Evolutionary conservation across 306 rosid species (phyloP), one percentile per base, ranked within the genome.

Genomic region (Phaseolus lunatus): DNA sequence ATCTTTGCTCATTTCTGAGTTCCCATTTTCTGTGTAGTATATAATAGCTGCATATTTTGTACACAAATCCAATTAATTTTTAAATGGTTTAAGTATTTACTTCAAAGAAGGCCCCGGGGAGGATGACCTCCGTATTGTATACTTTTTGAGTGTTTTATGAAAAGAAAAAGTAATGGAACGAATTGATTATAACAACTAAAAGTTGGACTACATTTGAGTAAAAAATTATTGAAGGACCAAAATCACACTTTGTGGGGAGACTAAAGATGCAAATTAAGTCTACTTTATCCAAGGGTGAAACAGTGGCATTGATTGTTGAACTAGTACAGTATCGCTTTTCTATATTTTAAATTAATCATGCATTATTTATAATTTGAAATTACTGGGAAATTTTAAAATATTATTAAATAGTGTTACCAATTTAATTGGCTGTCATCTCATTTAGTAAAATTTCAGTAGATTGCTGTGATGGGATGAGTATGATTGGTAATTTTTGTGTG

Each of bases 291-390:
- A 15, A 18, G 15, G 7, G 9, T 33, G 26, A 14, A n/a, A 5
- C 57, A 26, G 4, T 70, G 45, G 3, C 2, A 10, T 23, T 70
- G 73, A 67, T 67, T 9, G 57, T 16, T 67, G 59, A 69, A 47
- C n/a, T 26, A 47, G 1, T 70, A 29, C 4, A n/a, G n/a, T 39
- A 2, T 39, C 13, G 13, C 13, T 26, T 18, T 16, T 50, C 45
- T 27, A n/a, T 48, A 13, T 27, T 49, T 48, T 48, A 11, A 29
- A 16, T 4, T 19, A 70, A 29, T 26, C 43, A 48, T 48, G 45
- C 27, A 16, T 70, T 70, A 47, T 48, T 45, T 7, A 4, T 26
- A 24, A 12, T 43, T 24, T 33, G 24, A 58, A 24, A 73, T 39
- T 41, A 56, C 18, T 8, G 20, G 20, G 18, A 43, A 73, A 13